Base-by-base conservation (phyloP, 225 moss, liverwort and hornwort species). In the Takakia lepidozioides region DNA sequence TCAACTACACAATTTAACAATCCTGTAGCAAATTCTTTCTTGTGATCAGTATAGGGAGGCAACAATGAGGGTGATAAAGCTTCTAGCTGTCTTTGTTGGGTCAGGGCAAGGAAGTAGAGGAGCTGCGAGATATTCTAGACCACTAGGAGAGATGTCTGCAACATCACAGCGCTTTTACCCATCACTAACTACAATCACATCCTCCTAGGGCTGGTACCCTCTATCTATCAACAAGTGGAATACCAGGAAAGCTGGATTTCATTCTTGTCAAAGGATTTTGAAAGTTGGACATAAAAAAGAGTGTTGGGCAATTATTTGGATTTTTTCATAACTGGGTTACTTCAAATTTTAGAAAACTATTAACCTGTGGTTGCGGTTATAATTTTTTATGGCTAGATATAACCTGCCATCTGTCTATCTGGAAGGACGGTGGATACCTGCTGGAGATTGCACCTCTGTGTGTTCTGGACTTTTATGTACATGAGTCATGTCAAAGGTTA, bases 401-500 rank as follows among this genome's bases (percentile, higher is more conserved):
- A n/a, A n/a, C n/a, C n/a, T n/a, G n/a, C n/a, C 82, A 85, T 41
- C 72, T 95, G 5, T 95, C 77, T 53, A 95, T 95, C 48, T 68
- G 80, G 29, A 80, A 70, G 51, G 67, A 78, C 17, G 58, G 64
- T 26, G 75, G 65, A 23, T 68, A 78, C 9, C 74, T 87, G 19
- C 84, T 85, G 55, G 90, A 95, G 65, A 90, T 90, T 60, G 74
- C 86, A 29, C 95, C 95, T 10, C 56, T 90, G 21, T 90, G 95
- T 55, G 84, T 90, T 52, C 75, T 95, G 19, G 95, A 95, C 46
- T 90, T 95, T 41, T 95, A 84, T 50, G 90, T 95, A n/a, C 95
- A 95, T 38, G 87, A 87, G 51, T 82, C 87, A 16, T 72, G 82
- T 70, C 90, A 90, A 54, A 90, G 90, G 95, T n/a, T 89, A 51